Percentiles rank a stretch among this genome's conserved stretches.
These are phyloP conservation scores for Antrodiella citrinella DNA, from an alignment of 768 basidiomycete genomes.

Conservation along the genomic window DNA sequence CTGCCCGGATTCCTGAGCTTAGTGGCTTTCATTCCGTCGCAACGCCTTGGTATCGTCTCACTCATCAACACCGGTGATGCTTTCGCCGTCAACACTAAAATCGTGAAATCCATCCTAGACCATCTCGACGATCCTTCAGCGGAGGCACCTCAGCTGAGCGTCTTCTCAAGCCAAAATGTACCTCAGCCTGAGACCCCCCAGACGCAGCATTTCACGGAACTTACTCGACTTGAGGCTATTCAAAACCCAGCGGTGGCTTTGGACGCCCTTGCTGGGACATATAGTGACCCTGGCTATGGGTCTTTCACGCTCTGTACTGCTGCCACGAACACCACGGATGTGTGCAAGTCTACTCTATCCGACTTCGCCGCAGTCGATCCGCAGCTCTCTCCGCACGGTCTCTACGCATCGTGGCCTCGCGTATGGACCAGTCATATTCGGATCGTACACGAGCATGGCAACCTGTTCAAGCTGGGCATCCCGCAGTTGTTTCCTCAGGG, in stretches of 20 bases:
- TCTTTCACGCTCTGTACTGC: slow-evolving; percentile 17
- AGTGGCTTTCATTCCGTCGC: slow-evolving; percentile 8
- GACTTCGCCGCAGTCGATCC: slow-evolving; percentile 2
- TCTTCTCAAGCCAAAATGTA: no score
- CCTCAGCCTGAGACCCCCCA: background rate
- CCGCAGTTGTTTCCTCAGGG: slow-evolving; percentile 6
- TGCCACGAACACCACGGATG: slow-evolving; percentile 2
- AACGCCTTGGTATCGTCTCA: slow-evolving; percentile 7
- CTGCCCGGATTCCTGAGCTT: slow-evolving; percentile 7
- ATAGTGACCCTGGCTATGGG: slow-evolving; percentile 14
- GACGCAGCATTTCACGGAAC: background rate
- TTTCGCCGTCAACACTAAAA: background rate
- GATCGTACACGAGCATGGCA: slow-evolving; percentile 12
- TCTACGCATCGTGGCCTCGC: background rate
- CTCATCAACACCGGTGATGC: slow-evolving; percentile 5
- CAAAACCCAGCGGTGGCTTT: background rate
- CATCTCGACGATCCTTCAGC: no score
- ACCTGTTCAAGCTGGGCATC: slow-evolving; percentile 1
- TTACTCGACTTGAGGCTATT: no score
- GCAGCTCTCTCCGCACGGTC: background rate
- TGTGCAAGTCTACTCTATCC: slow-evolving; percentile 9
- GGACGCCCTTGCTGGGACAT: slow-evolving; percentile 10
- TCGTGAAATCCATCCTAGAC: slow-evolving; percentile 9
- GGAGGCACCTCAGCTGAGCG: no score
- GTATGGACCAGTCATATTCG: slow-evolving; percentile 14